A percentile compares a stretch with the other conserved stretches of the same genome.
These are phyloP conservation scores for Apiospora rasikravindrae DNA, from an alignment of 2,329 filamentous ascomycete genomes.

Conservation along the genomic window DNA sequence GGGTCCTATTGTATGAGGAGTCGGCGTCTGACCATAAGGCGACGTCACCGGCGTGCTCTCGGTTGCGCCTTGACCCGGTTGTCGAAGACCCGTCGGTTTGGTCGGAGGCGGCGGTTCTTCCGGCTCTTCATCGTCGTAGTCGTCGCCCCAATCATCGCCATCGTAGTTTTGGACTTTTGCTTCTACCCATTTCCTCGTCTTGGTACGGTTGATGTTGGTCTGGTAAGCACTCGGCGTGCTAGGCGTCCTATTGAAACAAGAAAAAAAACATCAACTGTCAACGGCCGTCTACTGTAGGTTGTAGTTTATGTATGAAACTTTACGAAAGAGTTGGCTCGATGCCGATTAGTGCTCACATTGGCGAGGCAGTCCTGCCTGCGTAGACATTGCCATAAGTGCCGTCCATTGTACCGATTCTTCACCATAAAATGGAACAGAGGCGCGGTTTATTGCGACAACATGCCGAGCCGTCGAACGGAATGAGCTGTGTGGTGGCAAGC, in stretches of 20 bases:
- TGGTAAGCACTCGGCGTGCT: constrained; percentile 59
- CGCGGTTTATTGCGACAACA: constrained; percentile 10
- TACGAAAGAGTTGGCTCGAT: background rate
- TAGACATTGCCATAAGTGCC: constrained; percentile 33
- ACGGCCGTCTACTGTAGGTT: background rate
- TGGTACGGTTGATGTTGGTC: constrained; percentile 84
- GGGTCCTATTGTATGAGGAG: constrained; percentile 24
- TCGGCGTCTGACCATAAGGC: constrained; percentile 30
- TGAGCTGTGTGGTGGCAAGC: background rate
- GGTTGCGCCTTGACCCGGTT: constrained; percentile 41
- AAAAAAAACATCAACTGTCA: background rate
- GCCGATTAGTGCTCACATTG: constrained; percentile 28
- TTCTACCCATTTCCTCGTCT: constrained; percentile 95
- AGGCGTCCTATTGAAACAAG: constrained; percentile 31
- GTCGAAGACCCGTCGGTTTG: constrained; percentile 49
- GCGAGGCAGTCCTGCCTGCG: constrained; percentile 33
- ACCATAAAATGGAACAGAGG: background rate
- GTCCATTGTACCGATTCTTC: constrained; percentile 30
- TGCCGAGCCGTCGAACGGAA: background rate
- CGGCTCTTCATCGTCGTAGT: constrained; percentile 68
- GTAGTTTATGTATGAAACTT: background rate
- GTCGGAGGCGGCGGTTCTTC: constrained; percentile 51
- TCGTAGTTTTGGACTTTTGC: constrained; percentile 87
- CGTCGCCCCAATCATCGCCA: constrained; percentile 89
- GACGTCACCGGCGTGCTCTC: constrained; percentile 26